Evolutionary conservation across 805 yeast species (phyloP), one percentile per base, ranked within the genome.

Genomic region (Saccharomycopsis oosterbeekiorum): DNA sequence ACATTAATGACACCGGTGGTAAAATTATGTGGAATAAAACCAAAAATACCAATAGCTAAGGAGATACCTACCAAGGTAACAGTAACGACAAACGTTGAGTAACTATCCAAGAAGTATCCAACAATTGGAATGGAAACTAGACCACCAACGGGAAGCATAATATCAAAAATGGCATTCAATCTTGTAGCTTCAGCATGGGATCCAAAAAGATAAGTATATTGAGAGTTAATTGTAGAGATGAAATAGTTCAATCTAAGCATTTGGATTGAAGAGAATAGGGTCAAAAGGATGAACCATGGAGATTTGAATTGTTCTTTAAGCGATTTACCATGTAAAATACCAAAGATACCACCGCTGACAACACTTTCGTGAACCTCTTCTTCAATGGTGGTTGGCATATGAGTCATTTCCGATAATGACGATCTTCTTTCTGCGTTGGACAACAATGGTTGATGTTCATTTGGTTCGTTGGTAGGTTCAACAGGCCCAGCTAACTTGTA

Each of bases 181-280:
- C 69, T 67, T 24, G 78, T 70, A 1, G 96, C 96, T 3, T 67
- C 64, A 4, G 76, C 71, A 12, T 74, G 75, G 65, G 77, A 75
- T n/a, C 81, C 83, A 60, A 90, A 78, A 64, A 91, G 78, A 69
- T 78, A 93, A 24, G 79, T 79, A 76, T 90, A 94, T 74, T 92
- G 97, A 0, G 96, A 77, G 68, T 84, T 82, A 42, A 92, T 77
- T 1, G 97, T 89, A 9, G 97, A 97, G 60, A 92, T 94, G 73
- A 90, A 93, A 73, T 89, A 93, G 75, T 92, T 92, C 67, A 92
- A 85, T 70, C 97, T 78, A 54, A 93, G 78, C 97, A 92, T 92
- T 72, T 90, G 96, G 62, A 92, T 80, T 4, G 92, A 81, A 6
- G 96, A 87, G 71, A 91, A 89, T 1, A 82, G 68, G 34, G 89